phyloP scores from a whole-genome alignment of 179 eudicot genomes.

The Drosera spatulata region DNA sequence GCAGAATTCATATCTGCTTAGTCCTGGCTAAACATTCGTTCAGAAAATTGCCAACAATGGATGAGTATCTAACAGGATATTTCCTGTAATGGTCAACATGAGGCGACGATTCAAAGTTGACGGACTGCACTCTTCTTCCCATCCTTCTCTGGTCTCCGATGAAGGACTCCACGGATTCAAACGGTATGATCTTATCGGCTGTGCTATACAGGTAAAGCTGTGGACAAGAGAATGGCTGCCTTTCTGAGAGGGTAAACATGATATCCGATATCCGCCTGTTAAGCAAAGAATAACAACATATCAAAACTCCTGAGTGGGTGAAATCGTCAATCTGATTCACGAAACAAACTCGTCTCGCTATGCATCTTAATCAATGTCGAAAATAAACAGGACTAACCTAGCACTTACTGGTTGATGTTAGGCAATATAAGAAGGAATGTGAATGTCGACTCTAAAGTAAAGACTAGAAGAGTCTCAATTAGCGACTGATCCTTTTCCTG shows the following conservation, averaged over 20 bases:
- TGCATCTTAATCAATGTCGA: too few relatives aligned
- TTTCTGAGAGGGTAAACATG: conserved; percentile 31
- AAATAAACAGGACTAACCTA: neutral
- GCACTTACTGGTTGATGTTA: conserved; percentile 53
- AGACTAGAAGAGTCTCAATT: conserved; percentile 38
- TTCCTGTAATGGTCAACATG: conserved; percentile 93
- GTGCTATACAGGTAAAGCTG: conserved; percentile 16
- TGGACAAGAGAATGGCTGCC: conserved; percentile 71
- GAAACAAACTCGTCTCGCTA: too few relatives aligned
- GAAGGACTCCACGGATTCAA: conserved; percentile 48
- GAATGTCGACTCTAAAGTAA: conserved; percentile 61
- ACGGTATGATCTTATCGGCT: conserved; percentile 77
- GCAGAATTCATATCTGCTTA: neutral
- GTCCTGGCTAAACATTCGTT: conserved; percentile 9
- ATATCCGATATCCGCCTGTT: conserved; percentile 52
- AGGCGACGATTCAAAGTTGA: conserved; percentile 69
- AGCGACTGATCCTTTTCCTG: conserved; percentile 32
- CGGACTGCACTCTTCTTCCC: conserved; percentile 53
- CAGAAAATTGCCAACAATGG: conserved; percentile 48
- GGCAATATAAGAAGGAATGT: conserved; percentile 53
- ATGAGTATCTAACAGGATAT: conserved; percentile 53
- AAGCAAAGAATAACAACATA: neutral
- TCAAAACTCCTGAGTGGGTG: too few relatives aligned
- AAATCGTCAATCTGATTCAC: too few relatives aligned
- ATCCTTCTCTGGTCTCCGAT: conserved; percentile 50